Evolutionary conservation across 805 yeast species (phyloP), one percentile per base, ranked within the genome.

Genomic region (Osmozyma mogii): DNA sequence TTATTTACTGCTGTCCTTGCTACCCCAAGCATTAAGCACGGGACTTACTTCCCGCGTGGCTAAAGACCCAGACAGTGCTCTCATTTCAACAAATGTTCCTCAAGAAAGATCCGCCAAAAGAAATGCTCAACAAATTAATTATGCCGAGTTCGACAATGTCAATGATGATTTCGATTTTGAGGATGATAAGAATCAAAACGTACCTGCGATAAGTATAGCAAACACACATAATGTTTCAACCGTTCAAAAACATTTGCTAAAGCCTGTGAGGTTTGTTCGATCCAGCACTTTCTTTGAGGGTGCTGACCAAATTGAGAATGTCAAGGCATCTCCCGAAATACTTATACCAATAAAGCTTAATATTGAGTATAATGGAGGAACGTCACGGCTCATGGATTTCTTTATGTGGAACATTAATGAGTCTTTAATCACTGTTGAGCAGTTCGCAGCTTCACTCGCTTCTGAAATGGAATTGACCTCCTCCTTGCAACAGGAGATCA

Each of bases 401-500:
- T 72, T 82, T 43, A 59, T 82, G 68, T 82, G 92, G 92, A 81
- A 82, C 45, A 39, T 75, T 18, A 68, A 74, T 44, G 88, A 81
- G 42, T 52, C 68, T 4, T 61, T 77, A 15, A 56, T 81, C 15
- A 73, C 84, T 2, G 94, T 94, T 1, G 83, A 76, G 36, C 72
- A 76, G 34, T 70, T 76, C 58, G 89, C 96, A 0, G 62, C 72
- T 9, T 71, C 84, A 16, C 71, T 88, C 45, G 78, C 94, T 45
- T 72, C 74, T 32, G 98, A 92, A 43, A 64, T 92, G 40, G 96
- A 87, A 36, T 69, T 92, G 22, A 84, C 94, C 4, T 68, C 60
- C 16, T 64, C 71, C 6, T 66, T 76, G 31, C 84, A 80, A 42
- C 56, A 62, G 25, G 75, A 70, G 37, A 76, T 92, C 21, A 68